Percentiles rank a stretch among this genome's conserved stretches.
Conservation (phyloP, 2,329 filamentous ascomycete species). For the Mariannaea elegans region DNA sequence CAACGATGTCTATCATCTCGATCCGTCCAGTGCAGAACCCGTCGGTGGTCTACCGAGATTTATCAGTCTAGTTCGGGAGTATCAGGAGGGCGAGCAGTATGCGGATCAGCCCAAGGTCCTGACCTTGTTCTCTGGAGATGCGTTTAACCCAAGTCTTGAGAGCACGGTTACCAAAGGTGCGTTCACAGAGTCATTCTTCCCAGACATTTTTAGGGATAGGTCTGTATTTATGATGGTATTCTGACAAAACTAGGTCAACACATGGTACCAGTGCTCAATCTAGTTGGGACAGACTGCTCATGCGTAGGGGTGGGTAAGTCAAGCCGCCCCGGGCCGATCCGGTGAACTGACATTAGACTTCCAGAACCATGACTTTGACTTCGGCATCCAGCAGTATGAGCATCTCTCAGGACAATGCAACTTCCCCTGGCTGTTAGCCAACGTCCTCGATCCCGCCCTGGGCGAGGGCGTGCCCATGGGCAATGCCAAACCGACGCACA, state of each 20-base stretch:
- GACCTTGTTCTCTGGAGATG: slow-evolving; percentile 90
- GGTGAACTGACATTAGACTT: slow-evolving; percentile 16
- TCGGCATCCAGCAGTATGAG: slow-evolving; percentile 83
- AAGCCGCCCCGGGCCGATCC: slow-evolving; percentile 25
- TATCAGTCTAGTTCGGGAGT: slow-evolving; percentile 79
- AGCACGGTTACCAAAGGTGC: slow-evolving; percentile 87
- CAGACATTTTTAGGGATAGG: too few species aligned
- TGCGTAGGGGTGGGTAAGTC: slow-evolving; percentile 75
- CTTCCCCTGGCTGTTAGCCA: slow-evolving; percentile 91
- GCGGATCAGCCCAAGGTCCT: slow-evolving; percentile 71
- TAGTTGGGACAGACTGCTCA: slow-evolving; percentile 79
- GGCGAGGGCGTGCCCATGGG: slow-evolving; percentile 79
- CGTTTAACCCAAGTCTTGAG: slow-evolving; percentile 90
- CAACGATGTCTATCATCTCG: slow-evolving; percentile 95
- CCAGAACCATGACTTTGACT: slow-evolving; percentile 92
- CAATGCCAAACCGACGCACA: slow-evolving; percentile 76
- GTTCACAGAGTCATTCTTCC: too few species aligned
- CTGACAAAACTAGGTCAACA: slow-evolving; percentile 69
- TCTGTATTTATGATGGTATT: not conserved
- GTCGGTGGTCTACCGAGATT: slow-evolving; percentile 85
- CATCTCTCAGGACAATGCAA: slow-evolving; percentile 77
- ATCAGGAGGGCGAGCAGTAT: slow-evolving; percentile 70
- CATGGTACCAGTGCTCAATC: slow-evolving; percentile 88
- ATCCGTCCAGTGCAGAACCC: slow-evolving; percentile 78
- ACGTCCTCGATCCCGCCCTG: slow-evolving; percentile 84